Conservation (phyloP, 2,329 filamentous ascomycete genomes). For the Trichothecium sympodiale region DNA sequence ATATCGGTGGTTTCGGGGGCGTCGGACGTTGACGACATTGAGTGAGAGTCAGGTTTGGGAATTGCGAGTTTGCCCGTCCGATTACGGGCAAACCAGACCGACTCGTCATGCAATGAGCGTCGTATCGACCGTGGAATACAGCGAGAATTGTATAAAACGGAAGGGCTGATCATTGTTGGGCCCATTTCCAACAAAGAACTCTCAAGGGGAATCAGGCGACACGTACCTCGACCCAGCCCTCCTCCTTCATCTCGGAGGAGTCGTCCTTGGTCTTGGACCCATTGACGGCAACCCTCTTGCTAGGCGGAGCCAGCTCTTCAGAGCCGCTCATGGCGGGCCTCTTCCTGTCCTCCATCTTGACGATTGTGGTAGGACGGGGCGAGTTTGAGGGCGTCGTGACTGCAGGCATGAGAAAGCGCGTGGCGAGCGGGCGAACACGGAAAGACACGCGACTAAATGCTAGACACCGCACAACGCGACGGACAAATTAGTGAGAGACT, state of each 20-base stretch:
- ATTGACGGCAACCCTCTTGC: constrained; percentile 87
- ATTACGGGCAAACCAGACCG: too few relatives aligned
- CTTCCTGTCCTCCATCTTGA: constrained; percentile 99
- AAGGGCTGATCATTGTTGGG: too few relatives aligned
- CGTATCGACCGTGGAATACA: too few relatives aligned
- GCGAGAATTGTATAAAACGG: too few relatives aligned
- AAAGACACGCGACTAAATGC: too few relatives aligned
- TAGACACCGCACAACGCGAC: constrained; percentile 7
- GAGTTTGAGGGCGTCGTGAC: constrained; percentile 60
- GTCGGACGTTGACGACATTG: too few relatives aligned
- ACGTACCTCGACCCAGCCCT: constrained; percentile 58
- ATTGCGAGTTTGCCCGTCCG: too few relatives aligned
- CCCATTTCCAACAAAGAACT: too few relatives aligned
- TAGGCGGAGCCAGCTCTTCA: constrained; percentile 78
- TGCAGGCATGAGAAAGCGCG: constrained; percentile 56
- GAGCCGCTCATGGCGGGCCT: constrained; percentile 71
- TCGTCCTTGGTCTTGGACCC: constrained; percentile 52
- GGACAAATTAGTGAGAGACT: constrained; percentile 10
- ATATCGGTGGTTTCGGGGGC: too few relatives aligned
- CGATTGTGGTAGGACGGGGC: constrained; percentile 68
- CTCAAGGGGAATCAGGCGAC: constrained; percentile 21
- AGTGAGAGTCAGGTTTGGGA: too few relatives aligned
- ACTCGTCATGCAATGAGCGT: too few relatives aligned
- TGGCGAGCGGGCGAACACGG: background rate
- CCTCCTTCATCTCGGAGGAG: constrained; percentile 43